Base-by-base conservation (phyloP, 495 filamentous ascomycete species). In the Symbiotaphrina buchneri region DNA sequence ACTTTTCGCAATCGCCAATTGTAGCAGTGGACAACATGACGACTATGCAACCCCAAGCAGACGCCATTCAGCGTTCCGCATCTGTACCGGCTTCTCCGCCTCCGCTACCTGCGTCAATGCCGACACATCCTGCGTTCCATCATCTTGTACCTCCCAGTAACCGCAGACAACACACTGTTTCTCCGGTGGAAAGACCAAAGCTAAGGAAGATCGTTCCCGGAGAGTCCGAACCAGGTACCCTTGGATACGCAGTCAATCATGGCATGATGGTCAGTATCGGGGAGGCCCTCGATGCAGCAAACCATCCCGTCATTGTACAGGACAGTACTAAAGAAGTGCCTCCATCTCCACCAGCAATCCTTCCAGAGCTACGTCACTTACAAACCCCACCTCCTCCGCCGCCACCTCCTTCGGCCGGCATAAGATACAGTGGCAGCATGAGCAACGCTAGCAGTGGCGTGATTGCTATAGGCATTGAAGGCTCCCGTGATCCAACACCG, bases 401-500 rank as follows among this genome's bases (percentile, higher is more conserved):
- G 8, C 20, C 27, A 6, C 27, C 34, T 11, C 27, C 33, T 1
- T 18, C 28, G 20, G n/a, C 4, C 10, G 22, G 11, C 8, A 20
- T 14, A n/a, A 27, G 27, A 20, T 21, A n/a, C 22, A 13, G 22
- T 21, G 30, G 10, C 15, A 20, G 26, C 18, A 14, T 15, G 8
- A 23, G 14, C 15, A 8, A 11, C 10, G 28, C 22, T 22, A 30
- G 31, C 0, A 24, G 34, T 2, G 35, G 35, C 6, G 35, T 38
- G 8, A 38, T 38, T 23, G 35, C 34, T 18, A 38, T 38, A 16
- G 35, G 17, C 22, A 38, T 38, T 4, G 35, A 38, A 3, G 35
- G 18, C 15, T n/a, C n/a, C n/a, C n/a, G n/a, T n/a, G n/a, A n/a
- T n/a, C n/a, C n/a, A n/a, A n/a, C n/a, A 25, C n/a, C n/a, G n/a